Conservation (phyloP, 371 early-diverging fungal genomes). For the Lichtheimia ornata region DNA sequence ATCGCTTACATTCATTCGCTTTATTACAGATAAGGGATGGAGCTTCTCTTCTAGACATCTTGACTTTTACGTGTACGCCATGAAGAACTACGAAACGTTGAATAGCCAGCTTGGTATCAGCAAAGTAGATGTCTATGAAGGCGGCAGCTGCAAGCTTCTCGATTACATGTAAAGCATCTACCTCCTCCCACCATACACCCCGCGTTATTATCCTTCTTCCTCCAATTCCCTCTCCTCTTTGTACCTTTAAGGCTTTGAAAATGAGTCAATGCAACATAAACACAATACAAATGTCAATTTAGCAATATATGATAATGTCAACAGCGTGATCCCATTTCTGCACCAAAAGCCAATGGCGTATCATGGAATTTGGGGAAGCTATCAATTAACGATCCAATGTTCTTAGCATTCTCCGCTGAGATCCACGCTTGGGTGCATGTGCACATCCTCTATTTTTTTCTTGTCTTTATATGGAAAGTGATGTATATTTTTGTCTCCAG, state of each 20-base stretch:
- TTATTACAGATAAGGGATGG: slow-evolving; percentile 26
- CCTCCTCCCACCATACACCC: not conserved
- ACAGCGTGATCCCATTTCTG: not conserved
- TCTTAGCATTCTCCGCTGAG: too few species aligned
- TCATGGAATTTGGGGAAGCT: too few species aligned
- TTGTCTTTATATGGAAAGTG: too few species aligned
- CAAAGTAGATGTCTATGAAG: slow-evolving; percentile 31
- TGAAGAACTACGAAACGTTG: slow-evolving; percentile 26
- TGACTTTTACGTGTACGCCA: slow-evolving; percentile 29
- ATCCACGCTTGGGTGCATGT: too few species aligned
- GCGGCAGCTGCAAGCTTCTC: slow-evolving; percentile 32
- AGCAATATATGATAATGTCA: not conserved
- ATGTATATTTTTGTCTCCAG: too few species aligned
- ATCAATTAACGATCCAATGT: too few species aligned
- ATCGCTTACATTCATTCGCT: not conserved
- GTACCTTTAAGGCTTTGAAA: not conserved
- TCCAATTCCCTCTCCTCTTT: not conserved
- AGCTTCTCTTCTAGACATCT: slow-evolving; percentile 30
- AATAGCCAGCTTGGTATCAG: slow-evolving; percentile 23
- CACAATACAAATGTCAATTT: not conserved
- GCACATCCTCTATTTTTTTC: too few species aligned
- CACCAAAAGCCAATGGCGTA: not conserved
- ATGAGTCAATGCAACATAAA: not conserved
- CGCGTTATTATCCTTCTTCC: not conserved
- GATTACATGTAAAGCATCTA: slow-evolving; percentile 24